A percentile compares a stretch with the other conserved stretches of the same genome.
These are phyloP conservation scores for Chimonanthus salicifolius DNA, from an alignment of 164 flowering plant species.

Conservation along the genomic window DNA sequence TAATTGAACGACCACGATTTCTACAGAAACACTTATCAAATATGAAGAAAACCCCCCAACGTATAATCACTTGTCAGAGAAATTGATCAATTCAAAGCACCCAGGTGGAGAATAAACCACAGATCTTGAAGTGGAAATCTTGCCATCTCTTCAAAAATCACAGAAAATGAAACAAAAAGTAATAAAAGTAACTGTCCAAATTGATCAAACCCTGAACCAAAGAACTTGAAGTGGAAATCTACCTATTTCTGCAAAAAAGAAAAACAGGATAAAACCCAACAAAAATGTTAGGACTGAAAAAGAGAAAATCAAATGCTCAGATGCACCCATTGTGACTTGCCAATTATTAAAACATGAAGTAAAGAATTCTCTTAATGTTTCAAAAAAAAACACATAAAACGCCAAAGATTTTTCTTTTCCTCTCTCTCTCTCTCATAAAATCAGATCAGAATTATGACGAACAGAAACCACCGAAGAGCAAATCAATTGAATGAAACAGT, in stretches of 20 bases:
- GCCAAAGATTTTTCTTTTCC: background rate
- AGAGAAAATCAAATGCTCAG: no score
- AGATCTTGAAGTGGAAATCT: constrained; percentile 23
- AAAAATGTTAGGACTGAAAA: no score
- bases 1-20: background rate
- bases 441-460: background rate
- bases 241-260: no score
- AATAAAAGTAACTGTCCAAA: background rate
- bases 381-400: no score
- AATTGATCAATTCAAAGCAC: background rate
- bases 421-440: background rate
- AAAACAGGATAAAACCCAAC: no score
- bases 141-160: constrained; percentile 14
- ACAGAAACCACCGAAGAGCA: background rate
- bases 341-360: no score
- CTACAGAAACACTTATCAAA: constrained; percentile 2
- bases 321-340: no score
- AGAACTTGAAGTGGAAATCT: background rate
- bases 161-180: background rate
- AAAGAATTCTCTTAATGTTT: no score
- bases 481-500: background rate
- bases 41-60: background rate
- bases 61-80: background rate
- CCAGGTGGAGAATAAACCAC: constrained; percentile 14
- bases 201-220: no score